Evolutionary conservation across 1,139 yeast genomes (phyloP), one percentile per base, ranked within the genome.

Genomic region (Candida tunisiensis): DNA sequence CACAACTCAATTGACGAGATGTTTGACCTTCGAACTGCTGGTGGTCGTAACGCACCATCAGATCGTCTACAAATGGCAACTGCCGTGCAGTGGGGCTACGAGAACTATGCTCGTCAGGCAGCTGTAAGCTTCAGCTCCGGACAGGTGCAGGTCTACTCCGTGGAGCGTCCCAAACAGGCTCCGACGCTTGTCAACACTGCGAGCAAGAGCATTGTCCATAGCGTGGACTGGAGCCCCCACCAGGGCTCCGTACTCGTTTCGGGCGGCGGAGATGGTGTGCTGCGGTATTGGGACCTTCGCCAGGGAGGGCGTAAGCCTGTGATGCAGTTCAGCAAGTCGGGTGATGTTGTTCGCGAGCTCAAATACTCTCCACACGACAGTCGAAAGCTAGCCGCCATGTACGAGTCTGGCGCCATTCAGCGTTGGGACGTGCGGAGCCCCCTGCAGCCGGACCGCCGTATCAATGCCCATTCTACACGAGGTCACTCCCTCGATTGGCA

Each of bases 391-490:
- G 77, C 74, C 2, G 66, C 91, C 1, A 85, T 80, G 2, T 91
- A 80, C 49, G 98, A 91, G 45, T 73, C 85, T 2, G 99, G 99
- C 4, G 68, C 82, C 2, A 61, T 88, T 22, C 73, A 79, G 41
- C 72, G 77, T 38, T 85, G 82, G 69, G 99, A 88, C 49, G 41
- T 80, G 11, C 61, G 98, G 30, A 62, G 62, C 30, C 47, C 55
- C 5, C 34, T 36, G 8, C 25, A 28, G 10, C 44, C 46, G 9
- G 95, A 83, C 38, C 58, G 72, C 27, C 71, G 77, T 34, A 65
- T 91, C 50, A 80, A 77, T 41, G 91, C 93, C 3, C 98, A 88
- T 47, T 68, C 88, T 1, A 93, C 93, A 0, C 92, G 93, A 1
- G 96, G 93, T 0, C 57, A 85, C 13, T 70, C 93, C 2, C 52